Percentiles rank a stretch among this genome's conserved stretches.
phyloP scores from a whole-genome alignment of 2,329 filamentous ascomycete species.

The Elsinoe perseae region DNA sequence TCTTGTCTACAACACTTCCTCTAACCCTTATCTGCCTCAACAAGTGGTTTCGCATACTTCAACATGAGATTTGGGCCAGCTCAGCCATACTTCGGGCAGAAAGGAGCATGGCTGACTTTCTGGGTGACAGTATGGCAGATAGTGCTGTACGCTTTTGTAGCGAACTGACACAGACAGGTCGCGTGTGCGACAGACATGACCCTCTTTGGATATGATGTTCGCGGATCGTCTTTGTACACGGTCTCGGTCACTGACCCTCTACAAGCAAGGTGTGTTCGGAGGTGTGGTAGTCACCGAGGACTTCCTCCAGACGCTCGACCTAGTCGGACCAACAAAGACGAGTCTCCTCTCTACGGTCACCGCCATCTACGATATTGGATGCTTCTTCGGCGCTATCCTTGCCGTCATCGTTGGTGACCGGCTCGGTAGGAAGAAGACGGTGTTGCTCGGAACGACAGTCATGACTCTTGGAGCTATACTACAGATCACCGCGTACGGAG shows the following conservation, averaged over 20 bases:
- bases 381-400: slow-evolving; percentile 49
- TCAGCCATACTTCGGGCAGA: slow-evolving; percentile 45
- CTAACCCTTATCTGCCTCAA: neutral
- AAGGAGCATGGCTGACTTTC: slow-evolving; percentile 49
- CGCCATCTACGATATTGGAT: slow-evolving; percentile 53
- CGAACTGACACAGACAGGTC: slow-evolving; percentile 26
- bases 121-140: slow-evolving; percentile 41
- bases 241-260: slow-evolving; percentile 19
- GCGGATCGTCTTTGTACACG: neutral
- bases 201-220: slow-evolving; percentile 30
- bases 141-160: slow-evolving; percentile 16
- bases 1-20: neutral
- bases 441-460: slow-evolving; percentile 42
- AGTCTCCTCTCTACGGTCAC: slow-evolving; percentile 39
- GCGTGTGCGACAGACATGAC: slow-evolving; percentile 42
- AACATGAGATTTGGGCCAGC: neutral
- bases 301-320: slow-evolving; percentile 43
- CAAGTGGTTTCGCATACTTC: neutral
- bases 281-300: slow-evolving; percentile 49
- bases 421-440: slow-evolving; percentile 42
- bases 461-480: slow-evolving; percentile 44
- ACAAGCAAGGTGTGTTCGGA: slow-evolving; percentile 48
- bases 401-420: slow-evolving; percentile 44
- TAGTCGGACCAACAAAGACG: slow-evolving; percentile 27
- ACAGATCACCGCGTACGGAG: slow-evolving; percentile 39